Percentiles rank a stretch among this genome's conserved stretches.
Evolutionary conservation across 225 moss, liverwort and hornwort genomes (phyloP).

Genomic region (Lunularia cruciata): DNA sequence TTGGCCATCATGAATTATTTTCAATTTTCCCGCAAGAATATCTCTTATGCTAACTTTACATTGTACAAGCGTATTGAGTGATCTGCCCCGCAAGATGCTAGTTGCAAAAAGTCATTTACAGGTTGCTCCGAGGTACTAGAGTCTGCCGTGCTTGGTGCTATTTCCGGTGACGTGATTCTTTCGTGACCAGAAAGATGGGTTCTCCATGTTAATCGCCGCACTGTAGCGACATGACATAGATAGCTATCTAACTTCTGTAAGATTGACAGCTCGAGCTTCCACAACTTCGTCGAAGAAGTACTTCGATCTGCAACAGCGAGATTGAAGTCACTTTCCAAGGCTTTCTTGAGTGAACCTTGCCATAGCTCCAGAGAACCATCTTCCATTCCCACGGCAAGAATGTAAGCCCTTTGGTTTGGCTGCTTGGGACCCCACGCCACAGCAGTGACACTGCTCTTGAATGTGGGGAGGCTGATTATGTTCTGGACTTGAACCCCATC

Average conservation of each 20-base stretch:
- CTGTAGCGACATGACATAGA: constrained; percentile 65
- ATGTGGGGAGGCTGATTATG: constrained; percentile 52
- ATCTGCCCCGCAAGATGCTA: constrained; percentile 48
- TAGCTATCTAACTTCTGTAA: constrained; percentile 47
- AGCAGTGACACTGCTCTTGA: constrained; percentile 72
- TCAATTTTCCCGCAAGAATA: too few relatives aligned
- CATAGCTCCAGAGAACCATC: constrained; percentile 84
- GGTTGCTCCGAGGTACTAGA: neutral
- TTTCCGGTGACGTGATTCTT: constrained; percentile 1
- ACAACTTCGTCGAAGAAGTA: constrained; percentile 9
- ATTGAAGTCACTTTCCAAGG: constrained; percentile 3
- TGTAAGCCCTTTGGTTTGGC: constrained; percentile 23
- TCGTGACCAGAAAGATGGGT: constrained; percentile 18
- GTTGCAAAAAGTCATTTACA: constrained; percentile 12
- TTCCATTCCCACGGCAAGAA: constrained; percentile 87
- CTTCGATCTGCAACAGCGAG: neutral
- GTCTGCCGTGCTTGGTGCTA: neutral
- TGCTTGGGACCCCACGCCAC: constrained; percentile 73
- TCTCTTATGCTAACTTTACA: constrained; percentile 15
- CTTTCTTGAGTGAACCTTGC: constrained; percentile 34
- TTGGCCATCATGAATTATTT: too few relatives aligned
- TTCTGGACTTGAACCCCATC: constrained; percentile 47
- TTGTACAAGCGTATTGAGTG: constrained; percentile 37
- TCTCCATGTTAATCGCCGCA: constrained; percentile 80
- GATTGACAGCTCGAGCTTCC: constrained; percentile 47